These are phyloP conservation scores for Abrus pulchellus DNA, from an alignment of 306 rosid genomes.

Conservation along the genomic window DNA sequence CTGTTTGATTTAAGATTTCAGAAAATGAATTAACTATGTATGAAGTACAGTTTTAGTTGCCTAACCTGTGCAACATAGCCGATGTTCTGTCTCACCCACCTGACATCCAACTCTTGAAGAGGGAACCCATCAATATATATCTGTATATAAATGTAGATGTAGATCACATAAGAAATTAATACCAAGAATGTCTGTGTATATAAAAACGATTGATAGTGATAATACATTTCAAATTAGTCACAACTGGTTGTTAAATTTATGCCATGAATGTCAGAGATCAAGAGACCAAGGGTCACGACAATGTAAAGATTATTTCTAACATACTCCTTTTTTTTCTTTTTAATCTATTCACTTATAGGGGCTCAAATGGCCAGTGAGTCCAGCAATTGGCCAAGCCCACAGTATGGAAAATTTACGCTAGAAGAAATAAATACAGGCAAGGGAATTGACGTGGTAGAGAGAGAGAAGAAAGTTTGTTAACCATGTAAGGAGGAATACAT, in stretches of 20 bases:
- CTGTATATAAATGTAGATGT: conserved; percentile 52
- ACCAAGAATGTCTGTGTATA: neutral
- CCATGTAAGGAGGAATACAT: too few species aligned
- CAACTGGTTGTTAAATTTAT: neutral
- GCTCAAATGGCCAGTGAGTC: too few species aligned
- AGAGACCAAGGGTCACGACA: neutral
- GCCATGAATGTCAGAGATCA: conserved; percentile 9
- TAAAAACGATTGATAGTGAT: neutral
- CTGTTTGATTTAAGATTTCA: conserved; percentile 54
- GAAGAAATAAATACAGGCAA: too few species aligned
- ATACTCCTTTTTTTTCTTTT: too few species aligned
- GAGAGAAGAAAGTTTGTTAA: too few species aligned
- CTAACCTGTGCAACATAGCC: conserved; percentile 89
- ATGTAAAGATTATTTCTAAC: neutral
- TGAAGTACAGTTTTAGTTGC: conserved; percentile 42
- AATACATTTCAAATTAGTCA: conserved; percentile 18
- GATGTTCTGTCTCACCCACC: conserved; percentile 88
- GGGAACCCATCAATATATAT: conserved; percentile 79
- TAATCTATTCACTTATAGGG: too few species aligned
- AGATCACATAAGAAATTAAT: neutral
- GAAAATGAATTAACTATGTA: neutral
- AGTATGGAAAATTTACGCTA: too few species aligned
- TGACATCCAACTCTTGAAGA: conserved; percentile 73
- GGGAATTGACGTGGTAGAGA: too few species aligned
- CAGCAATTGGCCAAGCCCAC: too few species aligned